These are phyloP conservation scores for Pleurotus platypus DNA, from an alignment of 768 basidiomycete species.

Conservation along the genomic window DNA sequence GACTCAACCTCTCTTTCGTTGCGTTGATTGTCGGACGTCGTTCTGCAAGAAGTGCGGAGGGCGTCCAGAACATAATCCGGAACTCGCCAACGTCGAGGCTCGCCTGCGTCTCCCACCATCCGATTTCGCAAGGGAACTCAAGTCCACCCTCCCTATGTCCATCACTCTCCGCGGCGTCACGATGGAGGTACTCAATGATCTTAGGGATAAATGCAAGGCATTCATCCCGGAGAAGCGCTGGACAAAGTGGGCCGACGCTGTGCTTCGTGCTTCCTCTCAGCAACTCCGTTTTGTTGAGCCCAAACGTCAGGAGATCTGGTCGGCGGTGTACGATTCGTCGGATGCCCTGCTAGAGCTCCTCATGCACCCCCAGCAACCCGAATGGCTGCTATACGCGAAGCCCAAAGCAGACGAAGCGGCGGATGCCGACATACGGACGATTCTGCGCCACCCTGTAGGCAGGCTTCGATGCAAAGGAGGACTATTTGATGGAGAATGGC, in stretches of 20 bases:
- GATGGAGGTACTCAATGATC: constrained; percentile 44
- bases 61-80: constrained; percentile 82
- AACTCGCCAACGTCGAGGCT: constrained; percentile 44
- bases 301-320: constrained; percentile 89
- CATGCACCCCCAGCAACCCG: constrained; percentile 71
- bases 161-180: constrained; percentile 54
- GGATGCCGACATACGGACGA: constrained; percentile 73
- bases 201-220: constrained; percentile 36
- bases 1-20: constrained; percentile 58
- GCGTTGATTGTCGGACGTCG: constrained; percentile 72
- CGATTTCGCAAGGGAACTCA: constrained; percentile 73
- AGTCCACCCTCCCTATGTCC: constrained; percentile 84
- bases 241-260: constrained; percentile 66
- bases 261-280: constrained; percentile 49
- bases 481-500: constrained; percentile 73
- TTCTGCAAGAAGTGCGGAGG: constrained; percentile 87
- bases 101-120: constrained; percentile 67
- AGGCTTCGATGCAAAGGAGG: constrained; percentile 55
- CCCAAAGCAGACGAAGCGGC: constrained; percentile 67
- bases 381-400: constrained; percentile 83
- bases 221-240: constrained; percentile 56
- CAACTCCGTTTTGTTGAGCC: constrained; percentile 82
- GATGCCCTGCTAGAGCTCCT: constrained; percentile 70
- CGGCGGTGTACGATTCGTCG: constrained; percentile 70
- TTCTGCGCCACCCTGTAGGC: constrained; percentile 75